Evolutionary conservation across 345 rosid species (phyloP).

Genomic region (Salix dunnii): DNA sequence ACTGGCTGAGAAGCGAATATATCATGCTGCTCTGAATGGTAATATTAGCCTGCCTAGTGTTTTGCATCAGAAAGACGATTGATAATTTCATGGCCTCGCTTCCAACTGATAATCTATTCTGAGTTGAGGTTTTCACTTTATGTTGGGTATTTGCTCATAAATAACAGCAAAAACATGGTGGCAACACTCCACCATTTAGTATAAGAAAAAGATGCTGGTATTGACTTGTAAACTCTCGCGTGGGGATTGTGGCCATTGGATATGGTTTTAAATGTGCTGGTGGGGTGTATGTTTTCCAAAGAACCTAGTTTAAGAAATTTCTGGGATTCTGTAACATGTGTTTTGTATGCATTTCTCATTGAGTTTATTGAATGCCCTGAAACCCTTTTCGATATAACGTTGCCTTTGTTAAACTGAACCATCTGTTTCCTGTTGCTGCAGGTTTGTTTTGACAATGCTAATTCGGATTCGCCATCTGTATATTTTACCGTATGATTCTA

Average conservation of each 20-base stretch:
- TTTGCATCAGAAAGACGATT: constrained; percentile 95
- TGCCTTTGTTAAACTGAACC: constrained; percentile 68
- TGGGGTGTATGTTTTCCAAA: constrained; percentile 19
- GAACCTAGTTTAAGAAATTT: constrained; percentile 14
- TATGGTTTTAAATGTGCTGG: constrained; percentile 16
- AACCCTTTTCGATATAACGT: constrained; percentile 20
- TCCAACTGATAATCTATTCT: constrained; percentile 39
- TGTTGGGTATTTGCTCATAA: constrained; percentile 27
- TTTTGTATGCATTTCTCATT: constrained; percentile 1
- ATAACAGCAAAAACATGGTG: constrained; percentile 24
- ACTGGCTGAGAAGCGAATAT: constrained; percentile 90
- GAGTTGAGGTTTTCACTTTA: constrained; percentile 37
- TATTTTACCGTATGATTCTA: constrained; percentile 49
- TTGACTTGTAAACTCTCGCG: constrained; percentile 28
- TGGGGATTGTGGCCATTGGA: constrained; percentile 15
- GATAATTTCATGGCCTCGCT: constrained; percentile 64
- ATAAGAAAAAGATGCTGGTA: constrained; percentile 7
- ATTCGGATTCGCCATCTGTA: constrained; percentile 71
- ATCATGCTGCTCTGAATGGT: constrained; percentile 98
- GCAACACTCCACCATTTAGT: constrained; percentile 5
- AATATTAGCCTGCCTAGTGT: constrained; percentile 93
- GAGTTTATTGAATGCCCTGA: constrained; percentile 24
- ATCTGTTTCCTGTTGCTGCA: constrained; percentile 91
- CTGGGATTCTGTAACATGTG: background rate
- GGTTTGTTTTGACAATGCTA: constrained; percentile 91